A percentile compares a stretch with the other conserved stretches of the same genome.
Conservation (phyloP, 2,329 filamentous ascomycete species). For the Zopfia rhizophila region DNA sequence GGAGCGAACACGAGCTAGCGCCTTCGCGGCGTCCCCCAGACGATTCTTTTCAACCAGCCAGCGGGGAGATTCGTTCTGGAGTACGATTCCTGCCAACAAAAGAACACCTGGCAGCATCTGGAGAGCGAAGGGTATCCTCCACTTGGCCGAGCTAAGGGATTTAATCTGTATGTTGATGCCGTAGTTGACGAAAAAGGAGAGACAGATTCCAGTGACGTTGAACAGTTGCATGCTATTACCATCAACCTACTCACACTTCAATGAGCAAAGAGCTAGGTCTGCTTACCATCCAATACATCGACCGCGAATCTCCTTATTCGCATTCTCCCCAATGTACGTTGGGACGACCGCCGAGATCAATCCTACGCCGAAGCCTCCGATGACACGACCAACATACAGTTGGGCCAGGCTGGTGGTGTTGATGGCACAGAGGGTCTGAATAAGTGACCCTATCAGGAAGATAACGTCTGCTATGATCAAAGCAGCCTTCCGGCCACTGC, state of each 20-base stretch:
- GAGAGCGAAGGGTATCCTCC: constrained; percentile 63
- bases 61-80: constrained; percentile 63
- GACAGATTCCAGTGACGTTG: constrained; percentile 59
- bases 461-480: constrained; percentile 56
- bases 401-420: constrained; percentile 48
- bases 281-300: constrained; percentile 51
- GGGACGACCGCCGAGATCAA: constrained; percentile 56
- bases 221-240: constrained; percentile 47
- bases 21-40: constrained; percentile 55
- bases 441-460: constrained; percentile 54
- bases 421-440: constrained; percentile 53
- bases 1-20: constrained; percentile 52
- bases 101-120: constrained; percentile 64
- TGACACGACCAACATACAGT: constrained; percentile 55
- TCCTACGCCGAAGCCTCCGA: constrained; percentile 58
- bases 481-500: constrained; percentile 51
- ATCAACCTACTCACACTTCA: constrained; percentile 11
- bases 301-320: constrained; percentile 54
- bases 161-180: constrained; percentile 59
- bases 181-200: constrained; percentile 65
- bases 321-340: constrained; percentile 58
- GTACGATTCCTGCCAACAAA: constrained; percentile 61
- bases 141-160: constrained; percentile 59
- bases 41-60: constrained; percentile 66
- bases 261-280: not conserved